phyloP scores from a whole-genome alignment of 2,329 filamentous ascomycete genomes.

The Apiospora rasikravindrae region DNA sequence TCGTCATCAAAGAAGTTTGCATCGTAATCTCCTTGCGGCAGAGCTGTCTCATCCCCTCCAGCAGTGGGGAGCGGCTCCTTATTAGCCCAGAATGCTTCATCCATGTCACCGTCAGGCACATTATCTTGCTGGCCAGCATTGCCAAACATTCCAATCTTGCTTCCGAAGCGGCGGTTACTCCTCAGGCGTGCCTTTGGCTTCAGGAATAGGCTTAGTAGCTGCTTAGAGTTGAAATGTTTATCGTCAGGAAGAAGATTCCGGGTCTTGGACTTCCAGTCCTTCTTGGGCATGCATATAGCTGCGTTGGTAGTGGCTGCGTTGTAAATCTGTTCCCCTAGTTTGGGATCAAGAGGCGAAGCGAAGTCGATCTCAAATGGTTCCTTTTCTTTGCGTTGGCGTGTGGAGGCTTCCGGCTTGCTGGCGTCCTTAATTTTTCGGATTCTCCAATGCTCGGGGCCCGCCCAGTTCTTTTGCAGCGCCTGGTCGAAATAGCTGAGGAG shows the following conservation, averaged over 20 bases:
- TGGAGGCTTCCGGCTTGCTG: conserved; percentile 65
- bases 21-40: conserved; percentile 82
- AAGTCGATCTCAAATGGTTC: conserved; percentile 97
- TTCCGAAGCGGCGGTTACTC: conserved; percentile 62
- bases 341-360: conserved; percentile 71
- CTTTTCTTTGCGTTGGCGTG: conserved; percentile 85
- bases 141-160: conserved; percentile 47
- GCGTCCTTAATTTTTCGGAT: conserved; percentile 89
- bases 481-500: conserved; percentile 99
- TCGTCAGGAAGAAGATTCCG: conserved; percentile 94
- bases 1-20: conserved; percentile 97
- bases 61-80: conserved; percentile 55
- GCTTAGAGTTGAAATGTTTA: conserved; percentile 96
- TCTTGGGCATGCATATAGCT: conserved; percentile 84
- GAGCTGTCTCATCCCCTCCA: conserved; percentile 58
- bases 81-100: conserved; percentile 94
- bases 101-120: conserved; percentile 76
- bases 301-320: conserved; percentile 81
- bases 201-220: conserved; percentile 86
- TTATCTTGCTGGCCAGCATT: conserved; percentile 52
- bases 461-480: conserved; percentile 95
- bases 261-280: conserved; percentile 94
- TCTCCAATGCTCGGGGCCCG: conserved; percentile 97
- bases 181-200: conserved; percentile 91
- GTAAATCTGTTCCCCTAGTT: conserved; percentile 77